phyloP scores from a whole-genome alignment of 2,329 filamentous ascomycete species.

The Aspergillus arachidicola region DNA sequence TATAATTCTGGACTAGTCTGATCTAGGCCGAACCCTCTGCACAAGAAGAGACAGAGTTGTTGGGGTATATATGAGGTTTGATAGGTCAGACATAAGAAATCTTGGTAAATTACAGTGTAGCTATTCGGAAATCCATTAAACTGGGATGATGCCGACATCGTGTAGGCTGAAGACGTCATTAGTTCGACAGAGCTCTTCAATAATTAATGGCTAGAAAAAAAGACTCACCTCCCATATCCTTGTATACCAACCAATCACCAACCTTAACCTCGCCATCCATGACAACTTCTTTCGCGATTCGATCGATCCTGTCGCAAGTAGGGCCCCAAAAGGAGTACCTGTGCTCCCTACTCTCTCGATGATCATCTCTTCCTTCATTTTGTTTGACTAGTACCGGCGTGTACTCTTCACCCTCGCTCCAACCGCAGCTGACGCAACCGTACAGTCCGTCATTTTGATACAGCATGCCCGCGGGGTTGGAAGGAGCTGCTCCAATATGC shows the following conservation, averaged over 20 bases:
- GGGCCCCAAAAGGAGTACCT: slow-evolving; percentile 33
- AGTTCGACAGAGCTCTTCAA: neutral
- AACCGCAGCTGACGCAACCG: slow-evolving; percentile 19
- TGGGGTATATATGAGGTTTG: too few relatives aligned
- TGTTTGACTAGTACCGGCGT: slow-evolving; percentile 5
- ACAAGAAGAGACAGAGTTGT: too few relatives aligned
- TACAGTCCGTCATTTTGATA: slow-evolving; percentile 33
- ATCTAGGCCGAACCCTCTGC: too few relatives aligned
- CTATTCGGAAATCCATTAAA: slow-evolving; percentile 28
- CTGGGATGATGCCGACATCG: slow-evolving; percentile 20
- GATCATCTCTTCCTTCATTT: neutral
- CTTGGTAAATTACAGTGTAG: slow-evolving; percentile 17
- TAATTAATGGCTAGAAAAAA: neutral
- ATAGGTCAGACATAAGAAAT: neutral
- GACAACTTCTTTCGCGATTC: slow-evolving; percentile 18
- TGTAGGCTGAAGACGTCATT: slow-evolving; percentile 20
- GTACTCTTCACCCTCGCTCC: slow-evolving; percentile 18
- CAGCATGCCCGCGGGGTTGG: slow-evolving; percentile 23
- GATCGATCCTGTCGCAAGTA: slow-evolving; percentile 32
- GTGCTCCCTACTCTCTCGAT: slow-evolving; percentile 7
- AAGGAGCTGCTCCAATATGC: slow-evolving; percentile 8
- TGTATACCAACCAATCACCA: slow-evolving; percentile 31
- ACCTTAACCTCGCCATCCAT: slow-evolving; percentile 22
- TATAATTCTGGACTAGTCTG: too few relatives aligned
- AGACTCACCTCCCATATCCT: slow-evolving; percentile 32